A percentile compares a stretch with the other conserved stretches of the same genome.
phyloP scores from a whole-genome alignment of 2,329 filamentous ascomycete species.

The Rhynchosporium graminicola region DNA sequence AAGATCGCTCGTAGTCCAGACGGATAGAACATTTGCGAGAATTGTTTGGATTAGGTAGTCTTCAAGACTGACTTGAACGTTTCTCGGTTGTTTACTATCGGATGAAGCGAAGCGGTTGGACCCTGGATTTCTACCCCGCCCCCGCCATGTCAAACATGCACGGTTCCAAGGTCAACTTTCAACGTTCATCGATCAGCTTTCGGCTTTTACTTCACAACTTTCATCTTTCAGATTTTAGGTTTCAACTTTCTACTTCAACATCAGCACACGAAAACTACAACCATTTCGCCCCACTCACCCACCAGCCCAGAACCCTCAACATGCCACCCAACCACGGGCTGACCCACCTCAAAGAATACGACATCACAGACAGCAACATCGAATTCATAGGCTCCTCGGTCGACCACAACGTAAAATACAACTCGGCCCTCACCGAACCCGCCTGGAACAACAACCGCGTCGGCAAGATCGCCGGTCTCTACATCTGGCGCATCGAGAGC shows the following conservation, averaged over 20 bases:
- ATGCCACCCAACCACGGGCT: conserved; percentile 65
- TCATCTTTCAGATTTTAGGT: not conserved
- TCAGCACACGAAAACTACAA: not conserved
- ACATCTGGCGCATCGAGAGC: conserved; percentile 67
- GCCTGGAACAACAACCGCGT: conserved; percentile 64
- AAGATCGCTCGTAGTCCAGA: too few relatives aligned
- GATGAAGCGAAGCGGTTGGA: too few relatives aligned
- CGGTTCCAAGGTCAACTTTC: too few relatives aligned
- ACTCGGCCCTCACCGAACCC: conserved; percentile 63
- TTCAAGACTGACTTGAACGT: too few relatives aligned
- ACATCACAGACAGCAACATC: conserved; percentile 69
- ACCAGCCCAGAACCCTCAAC: not conserved
- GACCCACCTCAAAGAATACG: conserved; percentile 63
- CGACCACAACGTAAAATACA: conserved; percentile 68
- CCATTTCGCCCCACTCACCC: too few relatives aligned
- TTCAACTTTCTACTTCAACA: not conserved
- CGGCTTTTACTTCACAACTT: not conserved
- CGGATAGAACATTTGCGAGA: too few relatives aligned
- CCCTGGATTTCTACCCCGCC: not conserved
- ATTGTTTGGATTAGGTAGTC: too few relatives aligned
- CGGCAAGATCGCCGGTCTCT: conserved; percentile 55
- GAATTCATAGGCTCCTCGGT: conserved; percentile 64
- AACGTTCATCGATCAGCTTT: not conserved
- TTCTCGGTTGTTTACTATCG: too few relatives aligned
- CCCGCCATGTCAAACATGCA: not conserved